Evolutionary conservation across 768 basidiomycete genomes (phyloP), one percentile per base, ranked within the genome.

Genomic region (Leucocoprinus leucothites): DNA sequence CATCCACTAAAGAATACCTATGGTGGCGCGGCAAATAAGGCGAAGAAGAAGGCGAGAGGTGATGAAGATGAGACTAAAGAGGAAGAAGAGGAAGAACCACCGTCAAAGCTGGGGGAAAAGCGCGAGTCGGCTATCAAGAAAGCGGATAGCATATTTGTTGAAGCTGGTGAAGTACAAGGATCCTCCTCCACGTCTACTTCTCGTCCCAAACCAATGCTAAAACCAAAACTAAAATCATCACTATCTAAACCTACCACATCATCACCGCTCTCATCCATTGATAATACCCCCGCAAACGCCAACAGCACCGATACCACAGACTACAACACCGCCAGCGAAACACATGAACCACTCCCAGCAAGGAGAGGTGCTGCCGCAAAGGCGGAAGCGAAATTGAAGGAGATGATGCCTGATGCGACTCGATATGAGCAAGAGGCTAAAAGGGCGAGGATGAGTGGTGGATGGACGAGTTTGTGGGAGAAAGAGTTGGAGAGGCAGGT

Each of bases 361-460:
- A 73, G 68, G 53, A 71, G 80, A 18, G 65, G 59, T 9, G 81
- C 81, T 24, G 80, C 81, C 9, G 62, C 68, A 22, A 74, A 71
- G 55, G 80, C 81, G 1, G 66, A 69, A 45, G 67, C 84, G 77
- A 61, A 74, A 70, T 60, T 93, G 75, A 64, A 82, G 72, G 68
- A 81, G 71, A 72, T 93, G 54, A 92, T 93, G 85, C 91, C 91
- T 0, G 91, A 94, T 60, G 75, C 91, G 2, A 60, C 85, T 38
- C 80, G 74, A 54, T 93, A 77, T 62, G 82, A 91, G 65, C 79
- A 80, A 60, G 85, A 93, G 71, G 75, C 81, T 74, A 62, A 65
- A 65, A 65, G 64, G 68, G 68, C 60, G 46, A 65, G 67, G 69
- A 70, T 63, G 63, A 69, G 65, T 61, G 65, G 63, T 61, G 60